Evolutionary conservation across 371 early-diverging fungal genomes (phyloP).

Genomic region (Actinomucor elegans): DNA sequence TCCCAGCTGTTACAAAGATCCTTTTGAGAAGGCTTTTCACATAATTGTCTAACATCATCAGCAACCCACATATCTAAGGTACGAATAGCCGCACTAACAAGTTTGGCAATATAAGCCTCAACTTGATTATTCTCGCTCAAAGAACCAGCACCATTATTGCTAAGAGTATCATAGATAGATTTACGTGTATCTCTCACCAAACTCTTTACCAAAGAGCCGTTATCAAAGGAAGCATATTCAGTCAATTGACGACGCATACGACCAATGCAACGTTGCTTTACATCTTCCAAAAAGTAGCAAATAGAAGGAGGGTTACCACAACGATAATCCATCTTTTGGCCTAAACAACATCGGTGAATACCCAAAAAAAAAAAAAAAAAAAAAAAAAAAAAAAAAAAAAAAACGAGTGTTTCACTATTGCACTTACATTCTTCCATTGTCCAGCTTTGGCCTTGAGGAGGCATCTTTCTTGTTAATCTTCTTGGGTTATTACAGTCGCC

Average conservation of each 20-base stretch:
- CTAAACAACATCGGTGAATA: constrained; percentile 18
- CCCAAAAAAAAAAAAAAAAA: no score
- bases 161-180: constrained; percentile 27
- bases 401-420: no score
- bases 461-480: constrained; percentile 50
- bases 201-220: constrained; percentile 33
- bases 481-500: constrained; percentile 64
- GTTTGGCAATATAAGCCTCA: constrained; percentile 22
- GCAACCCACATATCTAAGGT: constrained; percentile 35
- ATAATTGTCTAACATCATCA: constrained; percentile 35
- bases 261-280: constrained; percentile 41
- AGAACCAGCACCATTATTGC: constrained; percentile 35
- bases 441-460: constrained; percentile 58
- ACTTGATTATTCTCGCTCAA: constrained; percentile 29
- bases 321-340: constrained; percentile 59
- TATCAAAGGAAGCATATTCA: constrained; percentile 34
- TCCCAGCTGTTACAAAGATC: constrained; percentile 48
- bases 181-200: constrained; percentile 31
- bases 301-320: constrained; percentile 72
- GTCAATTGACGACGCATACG: constrained; percentile 38
- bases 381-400: no score
- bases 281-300: constrained; percentile 55
- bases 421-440: constrained; percentile 56
- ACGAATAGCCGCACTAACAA: constrained; percentile 28
- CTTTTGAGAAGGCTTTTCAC: constrained; percentile 31